These are phyloP conservation scores for Mallotus nudiflorus DNA, from an alignment of 345 rosid genomes.

Conservation along the genomic window DNA sequence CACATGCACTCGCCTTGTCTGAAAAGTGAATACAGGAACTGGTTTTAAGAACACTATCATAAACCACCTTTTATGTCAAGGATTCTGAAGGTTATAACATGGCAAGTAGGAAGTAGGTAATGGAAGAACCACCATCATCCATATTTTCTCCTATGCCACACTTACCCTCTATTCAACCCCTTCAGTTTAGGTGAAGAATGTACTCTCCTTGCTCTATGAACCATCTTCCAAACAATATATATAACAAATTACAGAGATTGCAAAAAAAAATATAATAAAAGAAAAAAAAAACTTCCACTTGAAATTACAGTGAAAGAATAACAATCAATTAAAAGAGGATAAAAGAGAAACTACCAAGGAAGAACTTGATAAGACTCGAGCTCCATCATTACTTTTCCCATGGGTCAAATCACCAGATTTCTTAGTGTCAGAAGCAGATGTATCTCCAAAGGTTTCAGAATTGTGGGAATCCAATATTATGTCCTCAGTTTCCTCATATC, in stretches of 20 bases:
- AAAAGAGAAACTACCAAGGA: slow-evolving; percentile 43
- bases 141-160: too few relatives aligned
- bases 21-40: too few relatives aligned
- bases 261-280: background rate
- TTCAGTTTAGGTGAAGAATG: background rate
- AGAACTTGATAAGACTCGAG: slow-evolving; percentile 46
- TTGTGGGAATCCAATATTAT: slow-evolving; percentile 57
- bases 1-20: too few relatives aligned
- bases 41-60: too few relatives aligned
- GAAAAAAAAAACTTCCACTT: background rate
- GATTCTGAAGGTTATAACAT: too few relatives aligned
- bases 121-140: background rate
- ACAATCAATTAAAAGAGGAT: background rate
- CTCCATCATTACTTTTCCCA: slow-evolving; percentile 44
- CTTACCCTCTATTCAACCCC: background rate
- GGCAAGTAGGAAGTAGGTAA: too few relatives aligned
- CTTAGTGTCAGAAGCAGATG: slow-evolving; percentile 39
- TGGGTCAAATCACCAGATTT: slow-evolving; percentile 39
- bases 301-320: background rate
- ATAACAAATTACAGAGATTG: background rate
- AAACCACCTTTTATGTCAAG: too few relatives aligned
- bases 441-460: slow-evolving; percentile 58
- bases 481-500: slow-evolving; percentile 68
- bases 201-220: background rate
- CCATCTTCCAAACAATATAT: background rate